Conservation (phyloP, 768 basidiomycete genomes). For the Termitomyces sp. region DNA sequence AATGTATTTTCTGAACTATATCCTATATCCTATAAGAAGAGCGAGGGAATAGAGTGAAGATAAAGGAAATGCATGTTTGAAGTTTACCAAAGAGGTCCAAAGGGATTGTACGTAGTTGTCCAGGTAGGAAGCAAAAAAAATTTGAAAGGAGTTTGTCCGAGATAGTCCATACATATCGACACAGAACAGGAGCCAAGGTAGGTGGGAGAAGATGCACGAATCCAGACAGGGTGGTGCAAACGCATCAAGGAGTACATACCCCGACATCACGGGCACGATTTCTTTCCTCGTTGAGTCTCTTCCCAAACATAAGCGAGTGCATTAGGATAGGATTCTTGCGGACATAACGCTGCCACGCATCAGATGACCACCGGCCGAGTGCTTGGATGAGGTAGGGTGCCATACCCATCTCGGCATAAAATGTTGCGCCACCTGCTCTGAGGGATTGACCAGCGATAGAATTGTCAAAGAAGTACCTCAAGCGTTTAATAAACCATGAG, state of each 20-base stretch:
- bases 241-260: too few relatives aligned
- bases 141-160: too few relatives aligned
- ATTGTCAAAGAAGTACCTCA: constrained; percentile 5
- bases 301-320: neutral
- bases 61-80: too few relatives aligned
- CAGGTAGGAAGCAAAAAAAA: too few relatives aligned
- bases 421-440: constrained; percentile 33
- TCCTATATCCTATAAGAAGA: neutral
- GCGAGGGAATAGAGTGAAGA: neutral
- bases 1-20: too few relatives aligned
- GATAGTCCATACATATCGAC: too few relatives aligned
- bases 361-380: constrained; percentile 30
- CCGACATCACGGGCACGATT: too few relatives aligned
- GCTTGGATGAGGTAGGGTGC: constrained; percentile 27
- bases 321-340: constrained; percentile 8
- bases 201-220: neutral
- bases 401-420: constrained; percentile 23
- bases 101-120: too few relatives aligned
- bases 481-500: constrained; percentile 12
- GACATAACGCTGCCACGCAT: constrained; percentile 21
- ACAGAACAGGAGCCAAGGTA: too few relatives aligned
- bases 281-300: neutral
- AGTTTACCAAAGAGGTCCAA: too few relatives aligned
- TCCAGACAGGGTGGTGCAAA: too few relatives aligned
- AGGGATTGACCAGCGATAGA: constrained; percentile 33